These are phyloP conservation scores for Exophiala lecanii-corni DNA, from an alignment of 2,329 filamentous ascomycete genomes.

Conservation along the genomic window DNA sequence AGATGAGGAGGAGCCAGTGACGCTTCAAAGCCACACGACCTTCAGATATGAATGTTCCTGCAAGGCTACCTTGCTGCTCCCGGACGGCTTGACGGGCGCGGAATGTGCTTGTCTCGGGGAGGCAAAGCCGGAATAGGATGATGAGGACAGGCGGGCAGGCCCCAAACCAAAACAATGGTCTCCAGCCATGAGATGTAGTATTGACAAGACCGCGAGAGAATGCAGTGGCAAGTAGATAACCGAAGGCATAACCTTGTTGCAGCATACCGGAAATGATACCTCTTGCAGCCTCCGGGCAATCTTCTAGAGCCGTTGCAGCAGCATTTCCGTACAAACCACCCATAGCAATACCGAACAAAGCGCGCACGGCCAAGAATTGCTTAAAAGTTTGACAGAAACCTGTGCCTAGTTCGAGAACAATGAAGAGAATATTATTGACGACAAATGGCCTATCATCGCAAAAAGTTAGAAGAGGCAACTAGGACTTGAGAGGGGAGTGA, in stretches of 20 bases:
- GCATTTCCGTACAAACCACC: conserved; percentile 55
- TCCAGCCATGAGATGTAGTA: conserved; percentile 75
- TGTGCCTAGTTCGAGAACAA: conserved; percentile 56
- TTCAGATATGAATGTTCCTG: conserved; percentile 66
- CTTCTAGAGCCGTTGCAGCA: conserved; percentile 59
- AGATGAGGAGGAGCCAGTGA: conserved; percentile 75
- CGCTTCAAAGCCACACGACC: conserved; percentile 72
- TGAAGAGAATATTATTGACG: conserved; percentile 58
- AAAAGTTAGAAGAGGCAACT: conserved; percentile 32
- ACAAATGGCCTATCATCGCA: conserved; percentile 46
- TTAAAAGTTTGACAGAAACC: conserved; percentile 56
- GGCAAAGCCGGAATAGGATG: conserved; percentile 69
- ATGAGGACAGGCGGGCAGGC: conserved; percentile 74
- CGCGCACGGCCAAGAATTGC: conserved; percentile 55
- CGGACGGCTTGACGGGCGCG: conserved; percentile 60
- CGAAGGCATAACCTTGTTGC: conserved; percentile 60
- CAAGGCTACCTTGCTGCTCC: conserved; percentile 55
- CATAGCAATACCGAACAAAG: conserved; percentile 62
- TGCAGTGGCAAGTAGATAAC: conserved; percentile 57
- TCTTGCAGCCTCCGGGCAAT: conserved; percentile 55
- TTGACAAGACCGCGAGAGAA: conserved; percentile 50
- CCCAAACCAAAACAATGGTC: conserved; percentile 85
- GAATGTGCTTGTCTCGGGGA: conserved; percentile 76
- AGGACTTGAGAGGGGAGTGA: neutral
- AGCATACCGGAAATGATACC: conserved; percentile 59